These are phyloP conservation scores for Trematosphaeria pertusa DNA, from an alignment of 2,329 filamentous ascomycete species.

Conservation along the genomic window DNA sequence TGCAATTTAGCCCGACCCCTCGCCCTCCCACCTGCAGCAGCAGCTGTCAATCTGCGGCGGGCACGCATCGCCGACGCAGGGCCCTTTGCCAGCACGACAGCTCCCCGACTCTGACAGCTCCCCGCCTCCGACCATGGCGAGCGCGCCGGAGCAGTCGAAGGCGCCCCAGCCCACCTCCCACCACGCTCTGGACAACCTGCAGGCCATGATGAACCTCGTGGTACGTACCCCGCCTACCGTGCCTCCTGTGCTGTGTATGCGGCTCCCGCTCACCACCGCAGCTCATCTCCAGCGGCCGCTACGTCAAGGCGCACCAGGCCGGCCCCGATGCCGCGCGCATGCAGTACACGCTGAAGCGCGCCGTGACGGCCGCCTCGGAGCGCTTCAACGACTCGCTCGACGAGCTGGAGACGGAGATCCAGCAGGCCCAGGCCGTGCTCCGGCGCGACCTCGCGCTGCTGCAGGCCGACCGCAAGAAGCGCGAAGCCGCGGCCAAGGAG, in stretches of 20 bases:
- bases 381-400: constrained; percentile 61
- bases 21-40: background rate
- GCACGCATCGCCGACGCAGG: too few relatives aligned
- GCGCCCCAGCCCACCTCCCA: constrained; percentile 14
- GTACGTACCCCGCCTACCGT: constrained; percentile 50
- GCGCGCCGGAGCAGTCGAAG: background rate
- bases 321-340: constrained; percentile 37
- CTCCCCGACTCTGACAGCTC: too few relatives aligned
- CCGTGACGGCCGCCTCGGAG: constrained; percentile 50
- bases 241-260: too few relatives aligned
- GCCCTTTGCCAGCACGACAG: too few relatives aligned
- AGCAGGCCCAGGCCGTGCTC: constrained; percentile 42
- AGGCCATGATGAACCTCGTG: constrained; percentile 56
- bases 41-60: too few relatives aligned
- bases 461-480: constrained; percentile 43
- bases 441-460: constrained; percentile 47
- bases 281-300: constrained; percentile 54
- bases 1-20: background rate
- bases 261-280: constrained; percentile 24
- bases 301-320: constrained; percentile 51
- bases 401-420: constrained; percentile 56
- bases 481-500: constrained; percentile 42
- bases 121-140: constrained; percentile 17
- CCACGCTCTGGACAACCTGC: constrained; percentile 52
- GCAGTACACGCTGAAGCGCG: constrained; percentile 44